Base-by-base conservation (phyloP, 2,329 filamentous ascomycete genomes). In the Pseudomassariella vexata region DNA sequence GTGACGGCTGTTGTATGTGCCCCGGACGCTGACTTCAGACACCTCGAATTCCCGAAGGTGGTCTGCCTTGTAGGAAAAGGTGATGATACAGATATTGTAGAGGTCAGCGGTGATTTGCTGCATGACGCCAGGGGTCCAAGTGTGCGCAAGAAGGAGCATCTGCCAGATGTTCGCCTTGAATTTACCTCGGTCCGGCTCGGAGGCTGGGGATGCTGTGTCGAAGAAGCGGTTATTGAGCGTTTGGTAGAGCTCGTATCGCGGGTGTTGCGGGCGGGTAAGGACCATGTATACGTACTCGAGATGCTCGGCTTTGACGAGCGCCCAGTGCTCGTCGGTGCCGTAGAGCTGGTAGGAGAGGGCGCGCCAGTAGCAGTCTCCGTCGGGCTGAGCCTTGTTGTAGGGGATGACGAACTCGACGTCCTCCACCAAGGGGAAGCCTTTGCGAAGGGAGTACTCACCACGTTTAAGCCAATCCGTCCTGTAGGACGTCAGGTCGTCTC, bases 221-320 rank as follows among this genome's bases (percentile, higher is more conserved):
- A 36, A 39, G 35, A 52, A 51, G 10, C 37, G 32, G 9, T 37
- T 19, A 32, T 54, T 54, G 28, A 53, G 34, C 8, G 34, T n/a
- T 5, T 35, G 18, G 36, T 57, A 56, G 10, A 49, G 41, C 1
- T 32, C 25, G 31, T 54, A 34, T 8, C 52, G 44, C 3, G 50
- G 50, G 24, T 60, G 55, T 1, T 29, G 17, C 6, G 23, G 16
- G 28, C 44, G 38, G 3, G 17, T 14, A 7, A 60, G 42, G 4
- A 56, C 48, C 15, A 42, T 37, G 30, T 48, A 34, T n/a, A 55
- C 23, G 32, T 46, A 48, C 8, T 19, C 39, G 5, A 56, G 46
- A 32, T 60, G 56, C 28, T 57, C 53, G 8, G 54, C 52, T 39
- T 60, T 59, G 35, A 58, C 48, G 3, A 53, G 35, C 9, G 47